phyloP scores from a whole-genome alignment of 495 filamentous ascomycete genomes.

The Lophium mytilinum region DNA sequence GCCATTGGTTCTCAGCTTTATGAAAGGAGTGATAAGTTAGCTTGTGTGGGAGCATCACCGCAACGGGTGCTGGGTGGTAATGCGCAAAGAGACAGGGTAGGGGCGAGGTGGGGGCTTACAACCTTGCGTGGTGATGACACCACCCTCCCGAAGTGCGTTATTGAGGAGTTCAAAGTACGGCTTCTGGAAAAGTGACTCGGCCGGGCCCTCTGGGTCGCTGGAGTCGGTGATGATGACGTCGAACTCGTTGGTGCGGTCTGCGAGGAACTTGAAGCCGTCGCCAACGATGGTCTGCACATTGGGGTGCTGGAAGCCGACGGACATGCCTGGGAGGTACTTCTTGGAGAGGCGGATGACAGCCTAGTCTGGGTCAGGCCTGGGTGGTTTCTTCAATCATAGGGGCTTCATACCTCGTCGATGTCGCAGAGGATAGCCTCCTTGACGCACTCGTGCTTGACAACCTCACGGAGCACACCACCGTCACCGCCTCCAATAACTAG shows the following conservation, averaged over 20 bases:
- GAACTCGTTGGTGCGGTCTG: constrained; percentile 86
- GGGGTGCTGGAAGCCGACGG: constrained; percentile 84
- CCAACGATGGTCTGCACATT: constrained; percentile 86
- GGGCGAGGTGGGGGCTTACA: constrained; percentile 71
- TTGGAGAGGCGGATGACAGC: constrained; percentile 98
- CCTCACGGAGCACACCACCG: constrained; percentile 92
- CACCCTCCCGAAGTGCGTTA: constrained; percentile 83
- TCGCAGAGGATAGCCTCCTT: constrained; percentile 95
- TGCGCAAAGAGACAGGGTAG: constrained; percentile 1
- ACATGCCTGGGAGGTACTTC: constrained; percentile 94
- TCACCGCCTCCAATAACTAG: constrained; percentile 97
- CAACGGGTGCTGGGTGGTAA: neutral
- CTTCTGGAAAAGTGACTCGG: constrained; percentile 95
- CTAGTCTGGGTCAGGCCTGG: constrained; percentile 32
- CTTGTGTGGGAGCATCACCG: constrained; percentile 1
- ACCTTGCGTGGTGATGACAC: constrained; percentile 99
- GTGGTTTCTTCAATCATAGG: neutral
- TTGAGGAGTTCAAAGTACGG: constrained; percentile 92
- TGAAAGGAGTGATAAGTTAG: constrained; percentile 27
- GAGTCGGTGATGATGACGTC: constrained; percentile 99
- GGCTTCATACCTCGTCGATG: constrained; percentile 75
- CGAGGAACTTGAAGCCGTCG: constrained; percentile 96
- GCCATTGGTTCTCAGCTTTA: constrained; percentile 97
- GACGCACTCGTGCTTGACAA: constrained; percentile 88
- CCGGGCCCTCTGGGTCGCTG: constrained; percentile 92